Base-by-base conservation (phyloP, 78 protist species). In the Goniomonas avonlea region DNA sequence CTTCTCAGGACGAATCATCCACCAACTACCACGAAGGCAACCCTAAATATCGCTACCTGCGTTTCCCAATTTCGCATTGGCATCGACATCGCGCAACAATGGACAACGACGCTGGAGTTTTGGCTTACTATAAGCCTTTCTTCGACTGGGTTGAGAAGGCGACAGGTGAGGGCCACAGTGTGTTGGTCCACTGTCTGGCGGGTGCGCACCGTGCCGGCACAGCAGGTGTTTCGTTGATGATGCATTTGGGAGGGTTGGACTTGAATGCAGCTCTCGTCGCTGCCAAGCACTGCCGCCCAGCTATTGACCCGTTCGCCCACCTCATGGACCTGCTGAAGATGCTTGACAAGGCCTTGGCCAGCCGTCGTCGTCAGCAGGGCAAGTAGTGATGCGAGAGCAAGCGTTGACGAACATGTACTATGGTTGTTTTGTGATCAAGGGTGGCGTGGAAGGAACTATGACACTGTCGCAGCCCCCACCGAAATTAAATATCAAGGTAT, bases 201-300 rank as follows among this genome's bases (percentile, higher is more conserved):
- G 69, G 69, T 27, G 69, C 69, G 18, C 69, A 60, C 69, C 69
- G 69, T 11, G 69, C 69, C 5, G 69, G 69, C 43, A 60, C 69
- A 13, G 35, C 69, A 5, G 69, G 69, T n/a, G 38, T 31, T 2
- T n/a, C 35, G 31, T 18, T 4, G 31, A 1, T 60, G 41, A 60
- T 60, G 69, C 4, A 35, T 41, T 3, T 35, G 15, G 15, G 15
- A 5, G 23, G 69, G 29, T 2, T 60, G 41, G n/a, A 17, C 27
- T n/a, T 2, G 3, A 3, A 2, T n/a, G 69, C 31, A 3, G 69
- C 69, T n/a, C 3, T 34, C 18, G 43, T 9, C 15, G 1, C 25
- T 5, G 69, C 69, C 18, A 29, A 34, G 40, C 31, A 9, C 47
- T 41, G 31, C 41, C 69, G 69, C 20, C 41, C 69, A 5, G 69